Percentiles rank a stretch among this genome's conserved stretches.
phyloP scores from a whole-genome alignment of 805 yeast species.

The Wickerhamiella slavikovae region DNA sequence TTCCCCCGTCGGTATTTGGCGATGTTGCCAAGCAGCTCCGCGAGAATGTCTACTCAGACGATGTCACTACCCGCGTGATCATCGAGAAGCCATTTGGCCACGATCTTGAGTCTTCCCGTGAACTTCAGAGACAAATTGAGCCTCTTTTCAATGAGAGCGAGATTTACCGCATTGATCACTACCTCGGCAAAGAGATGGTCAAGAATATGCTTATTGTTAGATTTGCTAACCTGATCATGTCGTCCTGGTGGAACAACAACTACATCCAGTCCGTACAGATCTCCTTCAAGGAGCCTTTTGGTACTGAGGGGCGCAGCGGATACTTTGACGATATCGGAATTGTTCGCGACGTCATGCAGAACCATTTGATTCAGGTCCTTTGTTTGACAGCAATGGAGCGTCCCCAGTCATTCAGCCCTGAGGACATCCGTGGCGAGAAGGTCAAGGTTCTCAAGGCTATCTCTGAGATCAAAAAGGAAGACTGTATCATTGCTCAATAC shows the following conservation, averaged over 20 bases:
- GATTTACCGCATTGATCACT: constrained; percentile 89
- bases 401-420: constrained; percentile 80
- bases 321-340: constrained; percentile 91
- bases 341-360: constrained; percentile 95
- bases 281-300: constrained; percentile 93
- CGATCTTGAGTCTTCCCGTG: constrained; percentile 61
- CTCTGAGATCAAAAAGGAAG: constrained; percentile 39
- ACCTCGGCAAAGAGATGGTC: constrained; percentile 94
- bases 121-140: constrained; percentile 52
- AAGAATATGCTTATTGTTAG: constrained; percentile 77
- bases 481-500: constrained; percentile 77
- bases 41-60: constrained; percentile 38
- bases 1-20: constrained; percentile 85
- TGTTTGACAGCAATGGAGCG: constrained; percentile 90
- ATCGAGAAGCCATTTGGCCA: constrained; percentile 97
- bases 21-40: constrained; percentile 58
- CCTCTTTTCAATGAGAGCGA: constrained; percentile 86
- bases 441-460: constrained; percentile 79
- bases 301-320: constrained; percentile 98
- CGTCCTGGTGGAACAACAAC: constrained; percentile 75
- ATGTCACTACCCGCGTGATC: constrained; percentile 61
- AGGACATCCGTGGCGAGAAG: constrained; percentile 88
- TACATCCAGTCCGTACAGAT: constrained; percentile 67
- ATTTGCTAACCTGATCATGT: constrained; percentile 74
- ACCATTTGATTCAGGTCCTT: constrained; percentile 82